Conservation (phyloP, 352 stramenopile genomes). For the Phytopythium aichiense region DNA sequence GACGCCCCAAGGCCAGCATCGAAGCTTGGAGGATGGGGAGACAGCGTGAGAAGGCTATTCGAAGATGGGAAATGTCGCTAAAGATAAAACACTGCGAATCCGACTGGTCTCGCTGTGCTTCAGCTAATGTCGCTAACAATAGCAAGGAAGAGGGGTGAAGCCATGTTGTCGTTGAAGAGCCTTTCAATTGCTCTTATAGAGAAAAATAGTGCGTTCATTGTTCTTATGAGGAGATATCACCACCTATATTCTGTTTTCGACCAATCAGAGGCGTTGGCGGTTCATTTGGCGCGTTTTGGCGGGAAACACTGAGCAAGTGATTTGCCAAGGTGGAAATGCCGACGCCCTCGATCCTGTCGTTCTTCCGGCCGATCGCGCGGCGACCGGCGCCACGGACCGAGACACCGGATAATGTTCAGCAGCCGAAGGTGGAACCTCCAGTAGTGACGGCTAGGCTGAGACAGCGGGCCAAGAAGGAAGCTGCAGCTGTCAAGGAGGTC, state of each 20-base stretch:
- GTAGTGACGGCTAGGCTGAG: background rate
- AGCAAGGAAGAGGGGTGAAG: background rate
- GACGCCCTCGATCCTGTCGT: constrained; percentile 6
- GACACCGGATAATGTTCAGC: no score
- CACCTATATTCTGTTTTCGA: background rate
- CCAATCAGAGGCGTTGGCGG: constrained; percentile 1
- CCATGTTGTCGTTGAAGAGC: constrained; percentile 1
- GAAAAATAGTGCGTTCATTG: background rate
- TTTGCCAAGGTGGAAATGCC: background rate
- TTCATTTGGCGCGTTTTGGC: background rate
- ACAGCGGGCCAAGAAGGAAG: background rate
- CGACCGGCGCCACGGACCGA: background rate
- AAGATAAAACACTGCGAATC: no score
- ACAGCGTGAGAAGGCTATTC: background rate
- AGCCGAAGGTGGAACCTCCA: background rate
- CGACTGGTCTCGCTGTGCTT: no score
- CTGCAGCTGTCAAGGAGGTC: no score
- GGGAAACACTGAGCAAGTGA: background rate
- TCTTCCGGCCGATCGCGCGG: constrained; percentile 1
- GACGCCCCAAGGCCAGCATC: background rate
- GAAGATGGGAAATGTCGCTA: background rate
- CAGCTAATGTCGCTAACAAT: background rate
- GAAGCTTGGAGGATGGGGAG: background rate
- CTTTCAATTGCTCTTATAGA: background rate
- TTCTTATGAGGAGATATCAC: background rate